These are phyloP conservation scores for Lithocarpus polystachyus DNA, from an alignment of 306 rosid genomes.

Conservation along the genomic window DNA sequence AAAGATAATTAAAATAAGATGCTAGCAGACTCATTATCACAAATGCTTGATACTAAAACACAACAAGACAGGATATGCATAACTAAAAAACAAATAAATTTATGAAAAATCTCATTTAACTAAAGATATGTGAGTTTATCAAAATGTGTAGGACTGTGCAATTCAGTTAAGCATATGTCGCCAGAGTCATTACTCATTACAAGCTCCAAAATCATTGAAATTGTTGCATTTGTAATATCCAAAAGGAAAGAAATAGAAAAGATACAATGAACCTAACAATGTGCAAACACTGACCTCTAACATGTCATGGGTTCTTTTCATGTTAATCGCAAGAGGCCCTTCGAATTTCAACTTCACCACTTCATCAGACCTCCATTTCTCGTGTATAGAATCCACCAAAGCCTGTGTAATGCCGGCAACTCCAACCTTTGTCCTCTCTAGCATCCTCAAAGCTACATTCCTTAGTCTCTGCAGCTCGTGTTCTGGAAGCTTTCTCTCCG, in stretches of 20 bases:
- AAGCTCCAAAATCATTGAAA: background rate
- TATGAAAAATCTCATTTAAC: background rate
- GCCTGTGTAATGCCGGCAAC: slow-evolving; percentile 68
- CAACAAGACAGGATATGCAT: background rate
- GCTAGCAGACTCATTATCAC: slow-evolving; percentile 9
- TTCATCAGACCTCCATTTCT: slow-evolving; percentile 70
- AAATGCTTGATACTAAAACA: background rate
- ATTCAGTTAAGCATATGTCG: background rate
- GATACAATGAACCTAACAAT: background rate
- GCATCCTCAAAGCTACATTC: slow-evolving; percentile 71
- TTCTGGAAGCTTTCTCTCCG: slow-evolving; percentile 64
- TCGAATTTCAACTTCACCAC: slow-evolving; percentile 84
- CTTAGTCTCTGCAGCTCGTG: slow-evolving; percentile 84
- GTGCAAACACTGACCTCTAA: slow-evolving; percentile 54
- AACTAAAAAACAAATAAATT: background rate
- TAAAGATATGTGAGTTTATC: background rate
- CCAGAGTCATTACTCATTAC: background rate
- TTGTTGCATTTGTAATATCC: background rate
- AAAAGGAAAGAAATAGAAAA: background rate
- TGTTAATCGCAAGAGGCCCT: slow-evolving; percentile 66
- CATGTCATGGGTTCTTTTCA: slow-evolving; percentile 68
- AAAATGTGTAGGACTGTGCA: background rate
- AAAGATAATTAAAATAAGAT: slow-evolving; percentile 19
- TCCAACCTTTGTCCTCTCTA: slow-evolving; percentile 74
- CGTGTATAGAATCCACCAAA: slow-evolving; percentile 61